Percentiles rank a stretch among this genome's conserved stretches.
phyloP scores from a whole-genome alignment of 768 basidiomycete species.

The Wakefieldia striispora region DNA sequence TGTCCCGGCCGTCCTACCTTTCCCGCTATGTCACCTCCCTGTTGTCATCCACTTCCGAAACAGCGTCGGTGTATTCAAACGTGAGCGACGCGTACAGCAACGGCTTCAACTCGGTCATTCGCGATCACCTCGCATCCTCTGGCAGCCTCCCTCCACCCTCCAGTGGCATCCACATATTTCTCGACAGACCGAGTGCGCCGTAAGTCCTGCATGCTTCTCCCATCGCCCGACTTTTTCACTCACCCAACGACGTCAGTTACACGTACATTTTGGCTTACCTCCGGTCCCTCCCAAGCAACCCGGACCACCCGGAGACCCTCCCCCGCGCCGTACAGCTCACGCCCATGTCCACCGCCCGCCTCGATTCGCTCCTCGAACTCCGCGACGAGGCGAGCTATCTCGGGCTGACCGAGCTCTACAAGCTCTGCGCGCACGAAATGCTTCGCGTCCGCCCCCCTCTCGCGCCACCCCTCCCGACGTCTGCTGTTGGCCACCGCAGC shows the following conservation, averaged over 20 bases:
- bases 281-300: slow-evolving; percentile 48
- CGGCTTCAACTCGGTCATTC: slow-evolving; percentile 52
- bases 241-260: slow-evolving; percentile 47
- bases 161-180: slow-evolving; percentile 63
- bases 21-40: slow-evolving; percentile 54
- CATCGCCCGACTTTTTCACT: background rate
- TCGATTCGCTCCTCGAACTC: slow-evolving; percentile 70
- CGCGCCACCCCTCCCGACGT: slow-evolving; percentile 24
- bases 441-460: slow-evolving; percentile 44
- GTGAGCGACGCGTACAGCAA: slow-evolving; percentile 37
- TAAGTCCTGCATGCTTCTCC: slow-evolving; percentile 39
- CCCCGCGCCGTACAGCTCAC: slow-evolving; percentile 58
- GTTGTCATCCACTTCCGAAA: slow-evolving; percentile 41
- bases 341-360: slow-evolving; percentile 42
- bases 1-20: slow-evolving; percentile 66
- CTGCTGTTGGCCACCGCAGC: slow-evolving; percentile 35
- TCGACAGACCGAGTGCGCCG: slow-evolving; percentile 80
- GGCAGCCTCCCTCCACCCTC: slow-evolving; percentile 51
- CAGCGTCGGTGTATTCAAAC: slow-evolving; percentile 56
- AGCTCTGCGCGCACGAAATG: slow-evolving; percentile 68
- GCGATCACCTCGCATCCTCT: slow-evolving; percentile 60
- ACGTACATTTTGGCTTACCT: slow-evolving; percentile 69
- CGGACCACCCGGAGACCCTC: slow-evolving; percentile 49
- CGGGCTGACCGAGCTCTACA: slow-evolving; percentile 61
- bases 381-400: slow-evolving; percentile 79